Evolutionary conservation across 2,329 filamentous ascomycete species (phyloP).

Genomic region (Plenodomus lindquistii): DNA sequence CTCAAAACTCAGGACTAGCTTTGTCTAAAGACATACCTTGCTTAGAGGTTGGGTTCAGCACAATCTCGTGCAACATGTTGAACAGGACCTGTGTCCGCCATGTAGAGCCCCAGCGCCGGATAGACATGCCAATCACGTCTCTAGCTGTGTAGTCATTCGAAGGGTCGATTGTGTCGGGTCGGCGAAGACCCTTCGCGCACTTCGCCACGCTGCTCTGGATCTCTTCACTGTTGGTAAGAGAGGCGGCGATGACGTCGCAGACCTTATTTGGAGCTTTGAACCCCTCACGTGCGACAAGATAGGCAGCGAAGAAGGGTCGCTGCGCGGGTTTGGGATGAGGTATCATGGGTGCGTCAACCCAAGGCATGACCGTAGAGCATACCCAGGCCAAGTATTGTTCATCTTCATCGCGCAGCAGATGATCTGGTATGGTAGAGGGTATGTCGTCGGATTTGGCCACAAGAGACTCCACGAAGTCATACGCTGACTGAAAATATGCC

Average conservation of each 20-base stretch:
- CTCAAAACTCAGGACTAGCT: not conserved
- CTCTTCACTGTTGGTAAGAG: slow-evolving; percentile 63
- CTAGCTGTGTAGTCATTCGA: slow-evolving; percentile 52
- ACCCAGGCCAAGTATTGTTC: slow-evolving; percentile 77
- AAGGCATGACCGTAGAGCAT: slow-evolving; percentile 74
- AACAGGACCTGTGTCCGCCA: slow-evolving; percentile 75
- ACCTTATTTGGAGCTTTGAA: slow-evolving; percentile 80
- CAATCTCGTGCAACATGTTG: slow-evolving; percentile 67
- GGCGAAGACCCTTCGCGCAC: slow-evolving; percentile 53
- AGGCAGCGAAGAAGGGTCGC: slow-evolving; percentile 52
- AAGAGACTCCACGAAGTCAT: slow-evolving; percentile 60
- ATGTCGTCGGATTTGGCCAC: slow-evolving; percentile 9
- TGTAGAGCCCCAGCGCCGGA: slow-evolving; percentile 71
- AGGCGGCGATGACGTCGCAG: slow-evolving; percentile 66
- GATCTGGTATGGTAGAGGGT: slow-evolving; percentile 48
- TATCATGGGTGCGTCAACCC: slow-evolving; percentile 58
- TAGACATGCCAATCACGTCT: slow-evolving; percentile 72
- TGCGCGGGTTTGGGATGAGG: slow-evolving; percentile 54
- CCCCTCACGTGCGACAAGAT: slow-evolving; percentile 72
- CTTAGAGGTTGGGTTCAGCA: slow-evolving; percentile 42
- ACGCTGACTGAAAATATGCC: slow-evolving; percentile 64
- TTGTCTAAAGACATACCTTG: slow-evolving; percentile 45
- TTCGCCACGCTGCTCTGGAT: slow-evolving; percentile 65
- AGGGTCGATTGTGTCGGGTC: slow-evolving; percentile 51
- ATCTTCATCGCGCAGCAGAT: slow-evolving; percentile 64